Conservation (phyloP, 2,329 filamentous ascomycete species). For the Aspergillus sp. region DNA sequence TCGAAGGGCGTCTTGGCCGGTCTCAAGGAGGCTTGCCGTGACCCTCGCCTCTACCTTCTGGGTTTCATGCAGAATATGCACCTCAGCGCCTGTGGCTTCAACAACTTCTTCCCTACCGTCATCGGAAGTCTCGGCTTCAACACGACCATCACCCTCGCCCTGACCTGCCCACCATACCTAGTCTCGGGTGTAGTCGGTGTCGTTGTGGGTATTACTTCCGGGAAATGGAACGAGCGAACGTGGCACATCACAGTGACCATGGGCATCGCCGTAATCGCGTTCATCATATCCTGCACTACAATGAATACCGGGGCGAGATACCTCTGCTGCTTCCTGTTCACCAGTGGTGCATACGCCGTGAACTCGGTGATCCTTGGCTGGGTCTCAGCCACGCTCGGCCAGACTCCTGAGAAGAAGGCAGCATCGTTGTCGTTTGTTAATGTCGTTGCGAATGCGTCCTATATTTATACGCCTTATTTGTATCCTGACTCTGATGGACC, state of each 20-base stretch:
- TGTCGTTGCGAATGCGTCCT: constrained; percentile 32
- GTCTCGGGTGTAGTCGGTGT: neutral
- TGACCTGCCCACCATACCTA: constrained; percentile 36
- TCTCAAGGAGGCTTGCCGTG: constrained; percentile 23
- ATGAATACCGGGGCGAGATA: constrained; percentile 22
- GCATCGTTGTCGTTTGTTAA: constrained; percentile 40
- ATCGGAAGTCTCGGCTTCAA: constrained; percentile 48
- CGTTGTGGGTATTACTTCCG: neutral
- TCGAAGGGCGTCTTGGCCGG: neutral
- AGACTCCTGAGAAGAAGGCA: constrained; percentile 43
- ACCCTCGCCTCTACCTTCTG: constrained; percentile 42
- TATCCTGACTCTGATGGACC: constrained; percentile 16
- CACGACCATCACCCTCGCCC: constrained; percentile 47
- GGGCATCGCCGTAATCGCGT: constrained; percentile 21
- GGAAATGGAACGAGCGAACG: constrained; percentile 18
- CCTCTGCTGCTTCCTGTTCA: constrained; percentile 23
- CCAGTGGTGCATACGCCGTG: constrained; percentile 23
- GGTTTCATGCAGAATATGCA: constrained; percentile 49
- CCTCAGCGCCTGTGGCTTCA: constrained; percentile 44
- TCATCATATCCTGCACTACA: constrained; percentile 17
- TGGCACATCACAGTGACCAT: constrained; percentile 21
- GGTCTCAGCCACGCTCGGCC: constrained; percentile 38
- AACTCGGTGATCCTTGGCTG: constrained; percentile 42
- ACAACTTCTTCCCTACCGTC: constrained; percentile 47
- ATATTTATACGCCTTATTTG: constrained; percentile 37